Base-by-base conservation (phyloP, 306 rosid species). In the Parietaria judaica region DNA sequence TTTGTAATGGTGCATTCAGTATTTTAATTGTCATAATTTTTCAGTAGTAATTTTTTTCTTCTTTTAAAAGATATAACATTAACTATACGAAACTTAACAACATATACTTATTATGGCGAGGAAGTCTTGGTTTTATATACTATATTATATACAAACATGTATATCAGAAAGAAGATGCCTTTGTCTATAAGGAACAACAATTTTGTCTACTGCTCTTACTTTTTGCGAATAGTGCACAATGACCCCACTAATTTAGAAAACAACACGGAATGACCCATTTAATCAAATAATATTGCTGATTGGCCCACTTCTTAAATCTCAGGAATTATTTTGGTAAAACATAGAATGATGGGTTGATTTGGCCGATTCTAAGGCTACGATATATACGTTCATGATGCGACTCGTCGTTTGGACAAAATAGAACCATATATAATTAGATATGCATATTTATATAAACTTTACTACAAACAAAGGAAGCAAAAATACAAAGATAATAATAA, bases 141-240 rank as follows among this genome's bases (percentile, higher is more conserved):
- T 48, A 64, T 58, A 58, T 41, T 5, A 41, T 41, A 41, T 5
- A 41, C 9, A 41, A 41, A 41, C 45, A 36, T 41, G 56, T 17
- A 13, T 16, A 58, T 54, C 43, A n/a, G 34, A 54, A 54, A 67
- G 66, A 66, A 76, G 74, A 70, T 79, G 81, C 79, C 92, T 87
- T 87, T 72, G 89, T 82, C 83, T 67, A 54, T 15, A 84, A 80
- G 92, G 87, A 82, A 84, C 82, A 73, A 70, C 77, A 52, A 78
- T 68, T 78, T 78, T 78, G 79, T 68, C 77, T 5, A 54, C 73
- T 70, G 66, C 56, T 41, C 35, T n/a, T 43, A 35, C 51, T 46
- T 63, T 63, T 45, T 39, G 36, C 36, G 74, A 60, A 36, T 43
- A 56, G 54, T 54, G 58, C 14, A 48, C 14, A 10, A 36, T 64